Evolutionary conservation across 1,284 basidiomycete genomes (phyloP).

Genomic region (Vanrija humicola): DNA sequence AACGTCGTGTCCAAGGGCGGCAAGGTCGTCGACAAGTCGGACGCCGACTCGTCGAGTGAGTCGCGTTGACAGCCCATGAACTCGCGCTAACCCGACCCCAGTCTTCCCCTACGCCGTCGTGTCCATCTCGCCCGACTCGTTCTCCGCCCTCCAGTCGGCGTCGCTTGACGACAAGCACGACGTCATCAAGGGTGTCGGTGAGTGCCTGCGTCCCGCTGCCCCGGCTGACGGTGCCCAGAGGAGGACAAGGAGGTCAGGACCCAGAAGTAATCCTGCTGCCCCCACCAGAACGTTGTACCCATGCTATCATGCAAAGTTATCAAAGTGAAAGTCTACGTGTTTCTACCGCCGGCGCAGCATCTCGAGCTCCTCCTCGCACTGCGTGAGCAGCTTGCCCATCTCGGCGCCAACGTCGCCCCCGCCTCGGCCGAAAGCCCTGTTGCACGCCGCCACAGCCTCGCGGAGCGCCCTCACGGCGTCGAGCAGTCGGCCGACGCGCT

Average conservation of each 20-base stretch:
- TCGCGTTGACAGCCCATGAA: background rate
- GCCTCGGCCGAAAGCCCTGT: constrained; percentile 39
- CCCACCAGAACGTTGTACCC: background rate
- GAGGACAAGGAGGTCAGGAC: constrained; percentile 19
- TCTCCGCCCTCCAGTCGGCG: constrained; percentile 22
- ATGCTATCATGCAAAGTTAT: background rate
- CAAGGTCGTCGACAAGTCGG: constrained; percentile 32
- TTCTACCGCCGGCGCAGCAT: constrained; percentile 4
- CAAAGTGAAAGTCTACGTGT: background rate
- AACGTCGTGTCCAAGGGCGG: constrained; percentile 31
- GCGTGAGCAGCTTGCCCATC: background rate
- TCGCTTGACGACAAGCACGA: constrained; percentile 18
- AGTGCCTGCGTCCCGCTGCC: constrained; percentile 7
- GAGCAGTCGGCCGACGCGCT: constrained; percentile 46
- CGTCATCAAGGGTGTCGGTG: constrained; percentile 37
- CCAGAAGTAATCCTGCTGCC: background rate
- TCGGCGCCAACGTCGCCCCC: constrained; percentile 17
- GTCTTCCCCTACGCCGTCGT: constrained; percentile 41
- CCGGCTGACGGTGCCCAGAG: constrained; percentile 14
- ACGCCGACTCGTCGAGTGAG: constrained; percentile 37
- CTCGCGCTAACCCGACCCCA: constrained; percentile 7
- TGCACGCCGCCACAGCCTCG: constrained; percentile 52
- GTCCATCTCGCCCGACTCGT: constrained; percentile 27
- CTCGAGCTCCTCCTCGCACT: constrained; percentile 8
- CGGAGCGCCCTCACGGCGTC: constrained; percentile 63